Conservation (phyloP, 2,329 filamentous ascomycete species). For the Aspergillus terreus region DNA sequence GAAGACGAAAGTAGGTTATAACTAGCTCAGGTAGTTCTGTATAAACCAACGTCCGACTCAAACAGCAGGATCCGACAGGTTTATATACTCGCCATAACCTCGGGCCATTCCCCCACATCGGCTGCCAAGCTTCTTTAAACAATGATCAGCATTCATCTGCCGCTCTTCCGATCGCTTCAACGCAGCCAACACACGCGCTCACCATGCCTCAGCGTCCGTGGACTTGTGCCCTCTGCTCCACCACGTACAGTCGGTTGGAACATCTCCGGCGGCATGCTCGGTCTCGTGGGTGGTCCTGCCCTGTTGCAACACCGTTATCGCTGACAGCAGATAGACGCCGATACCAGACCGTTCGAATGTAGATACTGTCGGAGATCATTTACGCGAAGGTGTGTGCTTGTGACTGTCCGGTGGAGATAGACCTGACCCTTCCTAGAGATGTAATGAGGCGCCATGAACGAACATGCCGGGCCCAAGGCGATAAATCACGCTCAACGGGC, state of each 20-base stretch:
- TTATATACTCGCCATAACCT: background rate
- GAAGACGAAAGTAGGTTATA: too few relatives aligned
- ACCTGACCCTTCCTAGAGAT: conserved; percentile 12
- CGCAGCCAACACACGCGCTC: background rate
- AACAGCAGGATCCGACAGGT: too few relatives aligned
- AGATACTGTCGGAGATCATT: conserved; percentile 13
- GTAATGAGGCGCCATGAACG: conserved; percentile 19
- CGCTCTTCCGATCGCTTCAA: background rate
- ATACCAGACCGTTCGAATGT: conserved; percentile 15
- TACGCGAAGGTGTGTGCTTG: conserved; percentile 15
- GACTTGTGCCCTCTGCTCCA: conserved; percentile 12
- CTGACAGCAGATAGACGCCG: conserved; percentile 12
- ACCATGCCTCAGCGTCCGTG: conserved; percentile 7
- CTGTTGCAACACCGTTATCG: background rate
- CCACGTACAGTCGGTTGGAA: conserved; percentile 19
- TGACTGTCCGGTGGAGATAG: too few relatives aligned
- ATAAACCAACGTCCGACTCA: too few relatives aligned
- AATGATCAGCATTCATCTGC: background rate
- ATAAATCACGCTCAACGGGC: background rate
- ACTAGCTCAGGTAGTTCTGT: too few relatives aligned
- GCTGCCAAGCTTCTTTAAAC: background rate
- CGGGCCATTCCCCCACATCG: background rate
- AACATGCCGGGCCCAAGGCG: conserved; percentile 14
- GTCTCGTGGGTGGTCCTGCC: conserved; percentile 13
- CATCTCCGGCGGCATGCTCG: conserved; percentile 19